Base-by-base conservation (phyloP, 768 basidiomycete species). In the Paxillus rubicundulus region DNA sequence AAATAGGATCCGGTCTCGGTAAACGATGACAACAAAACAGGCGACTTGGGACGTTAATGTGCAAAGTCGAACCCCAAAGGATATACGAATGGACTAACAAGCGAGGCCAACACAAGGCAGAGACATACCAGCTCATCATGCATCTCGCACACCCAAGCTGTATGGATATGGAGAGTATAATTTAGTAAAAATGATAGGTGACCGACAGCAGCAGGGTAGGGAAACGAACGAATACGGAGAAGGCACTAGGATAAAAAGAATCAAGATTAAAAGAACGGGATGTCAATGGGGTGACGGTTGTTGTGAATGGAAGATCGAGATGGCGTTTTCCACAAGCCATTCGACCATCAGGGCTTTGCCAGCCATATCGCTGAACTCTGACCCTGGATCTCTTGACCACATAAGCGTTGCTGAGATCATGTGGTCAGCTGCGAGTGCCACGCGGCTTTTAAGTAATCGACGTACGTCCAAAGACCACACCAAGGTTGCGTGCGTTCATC, bases 391-490 rank as follows among this genome's bases (percentile, higher is more conserved):
- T 32, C 82, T 80, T 8, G 96, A 95, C 61, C 90, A 84, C 86
- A 98, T 91, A 17, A 99, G 77, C 1, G 96, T 98, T 10, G 96
- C 95, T 98, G 65, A 48, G 56, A 53, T 28, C 34, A 10, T 36
- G 42, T 20, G 21, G 41, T 32, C 3, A 38, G 36, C 8, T 5
- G 30, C 56, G 46, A 61, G 32, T n/a, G 36, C 17, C 17, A n/a
- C 6, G 9, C 5, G 2, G 13, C 17, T 52, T 28, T 43, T 8
- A 39, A 34, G 9, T 1, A 27, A 27, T 6, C 21, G 42, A 54
- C 96, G 72, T 69, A 98, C 96, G 97, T 61, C 97, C 97, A 71
- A 98, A 98, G 38, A 99, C 95, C 28, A 98, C 94, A 6, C 97
- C 97, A 18, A 99, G 74, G 63, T 98, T 99, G 57, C 94, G 81